Evolutionary conservation across 768 basidiomycete genomes (phyloP), one percentile per base, ranked within the genome.

Genomic region (Agaricus sinodeliciosus): DNA sequence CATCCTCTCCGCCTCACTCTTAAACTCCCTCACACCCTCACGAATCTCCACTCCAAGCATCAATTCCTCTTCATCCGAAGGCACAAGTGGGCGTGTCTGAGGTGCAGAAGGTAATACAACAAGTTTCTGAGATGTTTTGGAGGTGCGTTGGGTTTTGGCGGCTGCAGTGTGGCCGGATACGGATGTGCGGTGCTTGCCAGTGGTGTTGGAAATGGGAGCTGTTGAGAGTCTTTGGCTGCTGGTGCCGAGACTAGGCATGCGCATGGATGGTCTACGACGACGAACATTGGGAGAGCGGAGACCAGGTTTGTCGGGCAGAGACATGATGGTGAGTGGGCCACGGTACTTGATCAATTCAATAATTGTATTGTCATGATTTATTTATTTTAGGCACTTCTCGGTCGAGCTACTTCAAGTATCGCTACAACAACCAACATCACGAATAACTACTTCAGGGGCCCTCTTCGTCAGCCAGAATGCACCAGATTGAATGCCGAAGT

Each of bases 101-200:
- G 92, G 90, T 25, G 84, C 92, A 36, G 90, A 90, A 0, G 94
- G 94, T 6, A 97, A 78, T 15, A 90, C 76, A 12, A 97, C 93
- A 54, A 94, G 87, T 62, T 90, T 90, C 60, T 94, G 91, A 0
- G 85, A 87, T 0, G 88, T 93, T 70, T 96, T 97, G 12, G 90
- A 91, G 1, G 90, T 87, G 39, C 94, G 79, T 58, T 87, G 84
- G 1, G 77, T 72, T 62, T 86, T 87, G 1, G 72, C 69, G 13
- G 52, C 52, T 18, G 52, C 52, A 1, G 52, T 54, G 25, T 47
- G 52, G 0, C 45, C 52, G n/a, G 52, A 54, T 22, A 48, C 46
- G 25, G 52, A 54, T 2, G 45, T 39, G 13, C 52, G 52, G 16
- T 46, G 52, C 8, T 37, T 46, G 22, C 22, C 22, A 22, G 1